phyloP scores from a whole-genome alignment of 176 grass and related monocot species.

The Zea mays region DNA sequence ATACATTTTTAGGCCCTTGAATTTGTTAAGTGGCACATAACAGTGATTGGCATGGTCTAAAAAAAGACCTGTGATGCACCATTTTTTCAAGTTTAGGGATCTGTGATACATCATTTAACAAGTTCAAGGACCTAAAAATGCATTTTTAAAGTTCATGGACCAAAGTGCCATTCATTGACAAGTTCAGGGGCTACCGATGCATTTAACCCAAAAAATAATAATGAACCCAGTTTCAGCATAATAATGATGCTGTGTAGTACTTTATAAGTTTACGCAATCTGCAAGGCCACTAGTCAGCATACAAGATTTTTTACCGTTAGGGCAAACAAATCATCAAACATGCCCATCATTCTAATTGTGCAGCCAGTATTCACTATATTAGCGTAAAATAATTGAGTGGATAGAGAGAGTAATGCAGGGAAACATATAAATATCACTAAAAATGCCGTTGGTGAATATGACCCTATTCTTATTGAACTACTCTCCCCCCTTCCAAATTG shows the following conservation, averaged over 20 bases:
- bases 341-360: not conserved
- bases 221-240: not conserved
- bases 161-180: too few species aligned
- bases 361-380: not conserved
- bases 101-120: too few species aligned
- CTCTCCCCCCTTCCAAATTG: too few species aligned
- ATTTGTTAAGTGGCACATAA: too few species aligned
- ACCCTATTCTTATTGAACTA: conserved; percentile 17
- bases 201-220: too few species aligned
- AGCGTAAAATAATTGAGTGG: not conserved
- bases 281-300: not conserved
- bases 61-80: too few species aligned
- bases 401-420: not conserved
- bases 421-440: not conserved
- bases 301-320: not conserved
- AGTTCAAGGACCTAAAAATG: too few species aligned
- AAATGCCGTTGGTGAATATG: not conserved
- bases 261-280: not conserved
- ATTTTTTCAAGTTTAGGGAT: too few species aligned
- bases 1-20: too few species aligned
- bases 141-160: too few species aligned
- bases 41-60: too few species aligned
- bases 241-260: not conserved
- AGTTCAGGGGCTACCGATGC: too few species aligned
- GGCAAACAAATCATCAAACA: not conserved